Percentiles rank a stretch among this genome's conserved stretches.
phyloP scores from a whole-genome alignment of 2,329 filamentous ascomycete species.

The Colletotrichum tropicicola region DNA sequence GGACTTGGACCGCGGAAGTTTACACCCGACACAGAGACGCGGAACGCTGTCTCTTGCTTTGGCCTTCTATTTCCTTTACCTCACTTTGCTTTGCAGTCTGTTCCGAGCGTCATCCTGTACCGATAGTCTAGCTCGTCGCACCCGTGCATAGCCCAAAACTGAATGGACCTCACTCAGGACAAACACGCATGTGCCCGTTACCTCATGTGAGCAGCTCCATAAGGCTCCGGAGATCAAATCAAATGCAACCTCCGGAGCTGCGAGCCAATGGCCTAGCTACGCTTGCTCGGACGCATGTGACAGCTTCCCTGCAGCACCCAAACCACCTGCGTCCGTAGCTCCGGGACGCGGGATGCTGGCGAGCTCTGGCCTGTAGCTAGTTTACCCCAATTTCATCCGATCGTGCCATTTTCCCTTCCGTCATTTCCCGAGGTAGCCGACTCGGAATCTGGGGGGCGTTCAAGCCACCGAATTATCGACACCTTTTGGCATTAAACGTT shows the following conservation, averaged over 20 bases:
- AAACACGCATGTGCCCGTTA: background rate
- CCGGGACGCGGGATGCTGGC: background rate
- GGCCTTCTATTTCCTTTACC: background rate
- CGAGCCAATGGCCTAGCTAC: conserved; percentile 10
- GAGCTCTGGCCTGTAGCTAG: background rate
- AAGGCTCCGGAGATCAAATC: background rate
- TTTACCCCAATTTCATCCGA: conserved; percentile 18
- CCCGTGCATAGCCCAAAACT: background rate
- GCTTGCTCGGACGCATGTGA: conserved; percentile 18
- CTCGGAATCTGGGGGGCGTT: background rate
- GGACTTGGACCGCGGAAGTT: background rate
- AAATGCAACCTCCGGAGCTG: background rate
- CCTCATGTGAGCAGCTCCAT: background rate
- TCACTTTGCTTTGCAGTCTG: background rate
- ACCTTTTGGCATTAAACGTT: background rate
- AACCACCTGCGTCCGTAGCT: conserved; percentile 19
- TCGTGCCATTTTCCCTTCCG: conserved; percentile 16
- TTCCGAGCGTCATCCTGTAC: background rate
- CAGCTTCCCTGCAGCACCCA: background rate
- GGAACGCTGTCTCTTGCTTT: background rate
- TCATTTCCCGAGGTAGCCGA: conserved; percentile 28
- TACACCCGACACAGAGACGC: background rate
- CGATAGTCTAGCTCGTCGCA: background rate
- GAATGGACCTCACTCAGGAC: background rate
- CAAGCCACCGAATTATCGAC: background rate